A percentile compares a stretch with the other conserved stretches of the same genome.
These are phyloP conservation scores for Talaromyces proteolyticus DNA, from an alignment of 495 filamentous ascomycete genomes.

Conservation along the genomic window DNA sequence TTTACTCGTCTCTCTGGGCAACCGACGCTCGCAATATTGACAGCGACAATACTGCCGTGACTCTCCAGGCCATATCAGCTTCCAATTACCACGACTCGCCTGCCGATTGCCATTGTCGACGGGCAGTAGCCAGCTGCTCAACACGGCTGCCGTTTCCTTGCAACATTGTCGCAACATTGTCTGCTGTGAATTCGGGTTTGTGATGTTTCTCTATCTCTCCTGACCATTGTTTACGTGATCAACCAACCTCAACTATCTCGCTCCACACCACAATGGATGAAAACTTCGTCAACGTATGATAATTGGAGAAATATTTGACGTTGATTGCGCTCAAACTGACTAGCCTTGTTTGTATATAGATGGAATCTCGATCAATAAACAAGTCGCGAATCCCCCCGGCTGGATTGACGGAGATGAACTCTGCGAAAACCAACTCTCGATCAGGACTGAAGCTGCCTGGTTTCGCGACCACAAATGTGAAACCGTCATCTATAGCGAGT, in stretches of 20 bases:
- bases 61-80: no score
- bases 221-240: neutral
- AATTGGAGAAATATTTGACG: no score
- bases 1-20: neutral
- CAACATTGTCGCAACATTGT: neutral
- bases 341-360: no score
- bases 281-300: conserved; percentile 3
- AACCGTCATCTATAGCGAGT: conserved; percentile 48
- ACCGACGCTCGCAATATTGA: no score
- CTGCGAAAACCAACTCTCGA: conserved; percentile 65
- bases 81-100: no score
- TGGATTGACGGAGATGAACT: conserved; percentile 50
- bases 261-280: conserved; percentile 4
- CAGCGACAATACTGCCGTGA: no score
- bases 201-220: neutral
- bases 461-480: conserved; percentile 25
- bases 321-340: no score
- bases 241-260: neutral
- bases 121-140: no score
- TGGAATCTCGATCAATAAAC: neutral
- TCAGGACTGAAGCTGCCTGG: conserved; percentile 46
- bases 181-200: neutral
- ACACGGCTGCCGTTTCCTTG: no score
- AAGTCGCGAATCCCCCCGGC: conserved; percentile 26
- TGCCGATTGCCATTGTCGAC: no score